Conservation (phyloP, 2,329 filamentous ascomycete species). For the Cryphonectria nitschkei region DNA sequence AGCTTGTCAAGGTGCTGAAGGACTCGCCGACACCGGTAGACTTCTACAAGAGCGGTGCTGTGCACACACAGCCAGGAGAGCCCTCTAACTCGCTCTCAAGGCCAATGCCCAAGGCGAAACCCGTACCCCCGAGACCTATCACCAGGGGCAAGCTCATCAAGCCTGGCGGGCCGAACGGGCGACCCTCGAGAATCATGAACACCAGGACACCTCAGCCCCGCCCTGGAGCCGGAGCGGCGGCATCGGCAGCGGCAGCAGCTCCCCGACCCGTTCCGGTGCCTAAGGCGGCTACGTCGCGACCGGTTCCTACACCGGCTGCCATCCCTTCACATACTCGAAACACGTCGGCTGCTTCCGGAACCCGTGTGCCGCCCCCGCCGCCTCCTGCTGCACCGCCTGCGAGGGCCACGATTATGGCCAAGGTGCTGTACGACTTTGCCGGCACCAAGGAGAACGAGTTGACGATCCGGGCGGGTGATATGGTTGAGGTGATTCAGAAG, state of each 20-base stretch:
- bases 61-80: conserved; percentile 87
- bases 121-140: conserved; percentile 85
- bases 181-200: conserved; percentile 70
- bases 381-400: conserved; percentile 69
- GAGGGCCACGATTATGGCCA: conserved; percentile 75
- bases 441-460: conserved; percentile 87
- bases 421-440: conserved; percentile 89
- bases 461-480: conserved; percentile 75
- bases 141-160: conserved; percentile 91
- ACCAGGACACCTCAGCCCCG: conserved; percentile 40
- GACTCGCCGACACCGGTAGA: conserved; percentile 79
- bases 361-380: conserved; percentile 65
- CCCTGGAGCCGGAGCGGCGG: conserved; percentile 41
- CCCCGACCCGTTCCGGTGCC: conserved; percentile 33
- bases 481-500: conserved; percentile 90
- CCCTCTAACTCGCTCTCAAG: conserved; percentile 79
- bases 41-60: conserved; percentile 88
- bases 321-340: conserved; percentile 59
- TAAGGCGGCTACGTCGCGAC: conserved; percentile 32
- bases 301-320: conserved; percentile 38
- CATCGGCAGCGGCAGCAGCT: conserved; percentile 25
- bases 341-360: conserved; percentile 54
- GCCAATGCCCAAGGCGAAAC: conserved; percentile 85
- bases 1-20: conserved; percentile 86
- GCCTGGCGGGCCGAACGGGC: conserved; percentile 82